Base-by-base conservation (phyloP, 2,329 filamentous ascomycete genomes). In the Diaporthe sp. region DNA sequence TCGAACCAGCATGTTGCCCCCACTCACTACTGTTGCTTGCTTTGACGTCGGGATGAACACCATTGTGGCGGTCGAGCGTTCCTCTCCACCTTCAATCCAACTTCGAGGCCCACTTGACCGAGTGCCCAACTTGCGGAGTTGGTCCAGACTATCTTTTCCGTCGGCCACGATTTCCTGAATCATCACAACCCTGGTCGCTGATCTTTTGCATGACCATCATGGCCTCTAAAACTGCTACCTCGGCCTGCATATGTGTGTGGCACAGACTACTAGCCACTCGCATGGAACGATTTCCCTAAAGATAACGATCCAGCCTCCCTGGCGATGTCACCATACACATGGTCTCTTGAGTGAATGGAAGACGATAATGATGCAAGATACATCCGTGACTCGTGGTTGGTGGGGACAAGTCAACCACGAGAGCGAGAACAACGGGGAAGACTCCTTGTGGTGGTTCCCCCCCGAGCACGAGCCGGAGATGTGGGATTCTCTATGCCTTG, bases 361-460 rank as follows among this genome's bases (percentile, higher is more conserved):
- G 19, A 53, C 32, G 32, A 68, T 53, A 39, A 39, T n/a, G 32
- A 2, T 19, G 63, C 63, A 37, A 68, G 47, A 30, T 10, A 4
- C 13, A 51, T 50, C 15, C 63, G 44, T 35, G 63, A 68, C 63
- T 68, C 63, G 47, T 68, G 63, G 63, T 51, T 68, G 44, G 63
- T 39, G 44, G 63, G 17, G 44, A 53, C 5, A 2, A 12, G 44
- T 37, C 9, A 37, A 53, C 22, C 63, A 39, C 47, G 22, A 35
- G 42, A 19, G 0, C n/a, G 32, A 51, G 32, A 13, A 39, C 19
- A 37, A n/a, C 32, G 63, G 63, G 2, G 3, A 53, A n/a, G 47
- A 51, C 22, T 51, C 63, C 2, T 25, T 39, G 22, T 22, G 30
- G 0, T 17, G 32, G 2, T 17, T 1, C 17, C 19, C 13, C 5